Base-by-base conservation (phyloP, 2,329 filamentous ascomycete genomes). In the Beauveria scarabaeidicola region DNA sequence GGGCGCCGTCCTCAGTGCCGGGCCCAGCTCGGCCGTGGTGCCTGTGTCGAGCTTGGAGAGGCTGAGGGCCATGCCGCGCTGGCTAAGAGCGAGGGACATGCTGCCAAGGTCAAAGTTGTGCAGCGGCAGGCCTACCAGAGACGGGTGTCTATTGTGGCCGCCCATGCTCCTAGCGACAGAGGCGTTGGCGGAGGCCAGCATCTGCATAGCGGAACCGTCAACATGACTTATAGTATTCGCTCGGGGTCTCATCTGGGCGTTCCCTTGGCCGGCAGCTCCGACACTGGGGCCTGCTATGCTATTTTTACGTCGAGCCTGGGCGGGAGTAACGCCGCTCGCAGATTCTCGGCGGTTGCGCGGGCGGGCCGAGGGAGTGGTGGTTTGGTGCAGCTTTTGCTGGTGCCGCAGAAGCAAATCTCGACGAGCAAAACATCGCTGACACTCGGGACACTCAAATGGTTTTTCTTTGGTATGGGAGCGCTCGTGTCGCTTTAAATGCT, bases 331-430 rank as follows among this genome's bases (percentile, higher is more conserved):
- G 62, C 88, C 84, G 58, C 88, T 90, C 62, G 88, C 89, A 73
- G 94, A 97, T 76, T 97, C 94, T 64, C 94, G 85, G 65, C 93
- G 88, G 66, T 91, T 92, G 67, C 92, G 86, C 50, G 92, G 91
- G 62, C 92, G 85, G 50, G 91, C 88, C 6, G 91, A 91, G 6
- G 94, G 89, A 0, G 91, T 91, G 13, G 90, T 90, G 27, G 91
- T 91, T 81, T 96, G 91, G 72, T 99, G 94, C 52, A 99, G 83
- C 80, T 99, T 99, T 79, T 99, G 94, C 80, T 99, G 94, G 75
- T 99, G 94, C 61, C 94, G 86, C 65, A 99, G 78, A 59, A 99
- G 81, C 66, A 99, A 76, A 74, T 99, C 94, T 65, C 94, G 86
- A 62, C 94, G 86, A 62, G 94, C 94, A 75, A 99, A 99, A 76